Conservation (phyloP, 139 green algal species). For the Coelastrella sp. region DNA sequence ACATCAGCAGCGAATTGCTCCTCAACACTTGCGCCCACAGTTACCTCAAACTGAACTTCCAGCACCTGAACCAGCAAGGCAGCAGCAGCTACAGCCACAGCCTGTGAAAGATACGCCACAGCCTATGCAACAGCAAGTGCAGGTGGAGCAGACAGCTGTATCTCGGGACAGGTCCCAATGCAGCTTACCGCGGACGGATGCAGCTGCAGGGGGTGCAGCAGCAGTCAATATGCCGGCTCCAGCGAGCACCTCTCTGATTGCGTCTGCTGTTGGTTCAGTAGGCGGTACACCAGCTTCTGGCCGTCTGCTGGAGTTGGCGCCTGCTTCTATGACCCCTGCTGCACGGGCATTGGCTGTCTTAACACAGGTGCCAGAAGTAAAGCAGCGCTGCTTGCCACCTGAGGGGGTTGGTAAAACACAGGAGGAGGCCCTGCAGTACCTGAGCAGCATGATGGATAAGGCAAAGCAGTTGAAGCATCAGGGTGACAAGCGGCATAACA, state of each 20-base stretch:
- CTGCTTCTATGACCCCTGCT: slow-evolving; percentile 27
- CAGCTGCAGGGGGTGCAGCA: background rate
- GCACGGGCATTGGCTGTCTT: background rate
- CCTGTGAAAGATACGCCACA: background rate
- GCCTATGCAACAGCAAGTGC: background rate
- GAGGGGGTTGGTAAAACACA: background rate
- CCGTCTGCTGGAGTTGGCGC: slow-evolving; percentile 23
- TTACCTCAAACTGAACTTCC: background rate
- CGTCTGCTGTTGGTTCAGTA: background rate
- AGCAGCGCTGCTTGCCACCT: background rate
- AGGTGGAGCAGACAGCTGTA: slow-evolving; percentile 38
- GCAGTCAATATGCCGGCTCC: slow-evolving; percentile 34
- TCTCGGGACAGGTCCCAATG: slow-evolving; percentile 33
- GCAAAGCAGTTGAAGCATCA: slow-evolving; percentile 39
- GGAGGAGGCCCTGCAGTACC: slow-evolving; percentile 18
- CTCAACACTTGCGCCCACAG: slow-evolving; percentile 16
- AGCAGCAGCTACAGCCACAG: background rate
- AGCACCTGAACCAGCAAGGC: slow-evolving; percentile 14
- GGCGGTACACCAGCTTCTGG: background rate
- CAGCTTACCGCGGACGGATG: slow-evolving; percentile 12
- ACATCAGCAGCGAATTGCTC: slow-evolving; percentile 29
- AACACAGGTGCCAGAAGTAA: slow-evolving; percentile 5
- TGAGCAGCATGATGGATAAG: slow-evolving; percentile 16
- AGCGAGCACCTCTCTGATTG: background rate
- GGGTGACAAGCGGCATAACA: background rate